phyloP scores from a whole-genome alignment of 768 basidiomycete genomes.

The Leccinum broughii region DNA sequence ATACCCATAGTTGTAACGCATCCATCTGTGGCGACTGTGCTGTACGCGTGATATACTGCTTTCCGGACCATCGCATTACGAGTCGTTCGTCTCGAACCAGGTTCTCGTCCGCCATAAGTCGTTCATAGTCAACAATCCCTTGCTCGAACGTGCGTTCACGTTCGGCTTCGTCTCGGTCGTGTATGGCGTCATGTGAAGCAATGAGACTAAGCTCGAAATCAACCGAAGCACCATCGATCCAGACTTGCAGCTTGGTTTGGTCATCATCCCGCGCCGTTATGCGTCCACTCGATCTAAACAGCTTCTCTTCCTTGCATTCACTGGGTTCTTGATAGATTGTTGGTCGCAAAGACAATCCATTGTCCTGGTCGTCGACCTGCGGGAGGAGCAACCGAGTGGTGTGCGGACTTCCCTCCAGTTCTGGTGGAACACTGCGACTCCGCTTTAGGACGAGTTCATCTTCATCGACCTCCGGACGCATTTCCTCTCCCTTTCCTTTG shows the following conservation, averaged over 20 bases:
- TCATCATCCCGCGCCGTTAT: conserved; percentile 62
- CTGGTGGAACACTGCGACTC: conserved; percentile 60
- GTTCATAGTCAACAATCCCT: conserved; percentile 63
- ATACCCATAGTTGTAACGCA: conserved; percentile 63
- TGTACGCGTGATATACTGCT: conserved; percentile 75
- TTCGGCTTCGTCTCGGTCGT: conserved; percentile 50
- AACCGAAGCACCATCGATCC: conserved; percentile 57
- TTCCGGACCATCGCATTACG: conserved; percentile 71
- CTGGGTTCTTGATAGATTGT: conserved; percentile 3
- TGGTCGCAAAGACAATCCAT: conserved; percentile 13
- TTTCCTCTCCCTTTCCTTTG: conserved; percentile 20
- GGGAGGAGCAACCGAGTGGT: conserved; percentile 25
- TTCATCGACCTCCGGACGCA: conserved; percentile 16
- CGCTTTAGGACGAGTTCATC: conserved; percentile 37
- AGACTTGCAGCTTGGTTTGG: conserved; percentile 61
- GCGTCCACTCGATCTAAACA: conserved; percentile 53
- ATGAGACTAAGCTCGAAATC: conserved; percentile 78
- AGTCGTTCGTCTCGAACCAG: conserved; percentile 63
- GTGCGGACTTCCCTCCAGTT: conserved; percentile 45
- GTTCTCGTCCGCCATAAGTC: conserved; percentile 63
- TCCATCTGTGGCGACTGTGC: conserved; percentile 77
- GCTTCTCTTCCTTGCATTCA: conserved; percentile 7
- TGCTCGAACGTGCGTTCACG: conserved; percentile 55
- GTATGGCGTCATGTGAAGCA: conserved; percentile 32
- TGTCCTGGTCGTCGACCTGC: conserved; percentile 21